These are phyloP conservation scores for Paspalum notatum DNA, from an alignment of 176 grass and related monocot genomes.

Conservation along the genomic window DNA sequence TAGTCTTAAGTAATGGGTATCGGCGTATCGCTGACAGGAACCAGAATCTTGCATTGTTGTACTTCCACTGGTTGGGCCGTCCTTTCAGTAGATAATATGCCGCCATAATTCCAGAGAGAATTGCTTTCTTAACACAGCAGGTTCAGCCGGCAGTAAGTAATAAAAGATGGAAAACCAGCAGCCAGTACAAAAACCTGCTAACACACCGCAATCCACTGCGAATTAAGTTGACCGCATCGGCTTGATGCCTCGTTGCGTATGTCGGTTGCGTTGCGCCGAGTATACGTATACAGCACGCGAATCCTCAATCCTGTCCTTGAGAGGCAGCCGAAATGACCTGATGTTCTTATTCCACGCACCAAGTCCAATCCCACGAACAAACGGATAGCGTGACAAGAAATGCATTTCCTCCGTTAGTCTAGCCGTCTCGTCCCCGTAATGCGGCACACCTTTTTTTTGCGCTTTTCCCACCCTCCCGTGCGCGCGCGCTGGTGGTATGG, in stretches of 20 bases:
- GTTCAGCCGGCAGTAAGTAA: neutral
- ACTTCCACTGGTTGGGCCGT: no score
- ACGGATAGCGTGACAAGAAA: neutral
- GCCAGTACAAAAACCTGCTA: neutral
- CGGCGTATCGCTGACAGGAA: neutral
- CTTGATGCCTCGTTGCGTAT: neutral
- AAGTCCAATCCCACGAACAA: neutral
- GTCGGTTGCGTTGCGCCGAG: neutral
- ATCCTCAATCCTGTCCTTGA: neutral
- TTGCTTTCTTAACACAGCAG: neutral
- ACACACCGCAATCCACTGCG: neutral
- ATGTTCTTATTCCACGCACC: neutral
- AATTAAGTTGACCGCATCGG: neutral
- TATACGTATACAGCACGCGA: neutral
- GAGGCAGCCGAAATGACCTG: neutral
- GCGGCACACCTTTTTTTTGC: neutral
- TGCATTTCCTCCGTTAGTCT: constrained; percentile 4
- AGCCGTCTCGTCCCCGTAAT: neutral
- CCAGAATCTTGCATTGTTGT: no score
- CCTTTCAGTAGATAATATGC: neutral
- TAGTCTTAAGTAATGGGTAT: no score
- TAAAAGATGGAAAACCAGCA: neutral
- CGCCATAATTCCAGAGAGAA: neutral
- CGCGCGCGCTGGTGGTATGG: neutral
- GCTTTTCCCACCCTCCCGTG: neutral